Conservation (phyloP, 352 stramenopile genomes). For the Phytopythium boreale region DNA sequence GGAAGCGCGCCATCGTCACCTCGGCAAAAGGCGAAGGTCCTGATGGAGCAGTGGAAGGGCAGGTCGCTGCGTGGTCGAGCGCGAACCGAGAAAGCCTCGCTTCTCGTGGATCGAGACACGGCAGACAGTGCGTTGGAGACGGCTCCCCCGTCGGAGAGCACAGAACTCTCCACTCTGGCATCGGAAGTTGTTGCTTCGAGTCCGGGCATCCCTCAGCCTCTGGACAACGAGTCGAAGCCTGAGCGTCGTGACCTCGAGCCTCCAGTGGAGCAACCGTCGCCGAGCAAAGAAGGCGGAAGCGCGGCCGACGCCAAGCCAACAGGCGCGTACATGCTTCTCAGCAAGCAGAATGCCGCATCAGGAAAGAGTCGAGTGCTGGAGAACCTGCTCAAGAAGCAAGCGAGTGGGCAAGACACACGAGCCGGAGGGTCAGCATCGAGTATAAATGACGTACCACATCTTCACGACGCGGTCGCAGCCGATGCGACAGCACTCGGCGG, state of each 20-base stretch:
- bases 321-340: slow-evolving; percentile 45
- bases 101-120: neutral
- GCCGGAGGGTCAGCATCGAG: neutral
- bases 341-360: slow-evolving; percentile 22
- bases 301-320: slow-evolving; percentile 14
- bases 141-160: neutral
- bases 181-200: neutral
- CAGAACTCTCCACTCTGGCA: neutral
- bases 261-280: neutral
- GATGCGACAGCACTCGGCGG: neutral
- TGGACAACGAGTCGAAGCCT: neutral
- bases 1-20: slow-evolving; percentile 9
- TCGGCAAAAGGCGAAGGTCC: slow-evolving; percentile 17
- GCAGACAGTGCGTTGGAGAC: neutral
- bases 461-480: neutral
- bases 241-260: neutral
- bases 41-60: slow-evolving; percentile 17
- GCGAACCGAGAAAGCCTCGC: neutral
- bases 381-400: slow-evolving; percentile 30
- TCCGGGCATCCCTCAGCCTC: neutral
- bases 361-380: slow-evolving; percentile 41
- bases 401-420: neutral
- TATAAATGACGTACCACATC: neutral
- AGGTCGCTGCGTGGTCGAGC: neutral
- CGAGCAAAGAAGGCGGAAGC: neutral